Evolutionary conservation across 2,329 filamentous ascomycete species (phyloP).

Genomic region (Cryphonectria parasitica): DNA sequence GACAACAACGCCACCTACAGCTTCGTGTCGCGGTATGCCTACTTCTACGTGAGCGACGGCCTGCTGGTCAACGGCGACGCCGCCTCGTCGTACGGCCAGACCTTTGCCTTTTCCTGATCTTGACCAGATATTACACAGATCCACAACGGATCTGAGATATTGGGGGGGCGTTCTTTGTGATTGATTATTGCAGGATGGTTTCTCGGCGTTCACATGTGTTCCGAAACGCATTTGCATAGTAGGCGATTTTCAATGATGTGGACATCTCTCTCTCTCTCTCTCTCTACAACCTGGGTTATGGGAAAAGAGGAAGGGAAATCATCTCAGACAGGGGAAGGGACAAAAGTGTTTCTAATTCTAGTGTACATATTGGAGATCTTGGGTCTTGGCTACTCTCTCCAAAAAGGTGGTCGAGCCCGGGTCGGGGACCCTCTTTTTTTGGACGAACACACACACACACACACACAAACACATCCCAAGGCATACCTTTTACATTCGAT

Average conservation of each 20-base stretch:
- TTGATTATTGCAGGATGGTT: neutral
- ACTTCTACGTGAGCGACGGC: conserved; percentile 56
- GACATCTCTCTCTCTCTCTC: neutral
- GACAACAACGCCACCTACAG: conserved; percentile 49
- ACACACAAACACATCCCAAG: neutral
- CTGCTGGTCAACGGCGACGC: conserved; percentile 45
- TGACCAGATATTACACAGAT: neutral
- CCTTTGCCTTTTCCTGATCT: conserved; percentile 49
- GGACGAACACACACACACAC: neutral
- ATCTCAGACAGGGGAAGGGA: neutral
- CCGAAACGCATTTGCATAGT: conserved; percentile 13
- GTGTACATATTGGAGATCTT: conserved; percentile 20
- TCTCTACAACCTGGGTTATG: neutral
- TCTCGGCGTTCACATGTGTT: conserved; percentile 14
- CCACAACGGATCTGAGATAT: neutral
- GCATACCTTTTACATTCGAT: conserved; percentile 9
- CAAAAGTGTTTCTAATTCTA: conserved; percentile 13
- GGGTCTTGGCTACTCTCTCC: neutral
- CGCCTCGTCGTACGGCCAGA: conserved; percentile 53
- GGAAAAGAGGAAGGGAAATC: neutral
- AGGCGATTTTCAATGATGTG: neutral
- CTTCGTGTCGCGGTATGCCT: conserved; percentile 60
- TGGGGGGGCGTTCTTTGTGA: conserved; percentile 12
- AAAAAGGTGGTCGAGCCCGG: neutral
- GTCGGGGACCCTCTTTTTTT: conserved; percentile 1